Conservation (phyloP, 176 grass and related monocot species). For the bread wheat (Triticum aestivum) region IWGSC_CS_RefSeq_v2.1 NC_057799.1:406266660-406267159, state of each 20-base stretch:
- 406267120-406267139: not conserved
- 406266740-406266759: not conserved
- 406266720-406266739: not conserved
- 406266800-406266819: not conserved
- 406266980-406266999: not conserved
- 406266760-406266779: not conserved
- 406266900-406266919: not conserved
- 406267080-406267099: not conserved
- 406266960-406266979: constrained; percentile 3
- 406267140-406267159: not conserved
- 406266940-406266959: not conserved
- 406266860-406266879: not conserved
- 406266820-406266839: not conserved
- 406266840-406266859: not conserved
- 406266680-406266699: constrained; percentile 9
- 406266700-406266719: not conserved
- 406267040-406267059: not conserved
- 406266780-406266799: not conserved
- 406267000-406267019: constrained; percentile 3
- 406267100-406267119: not conserved
- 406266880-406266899: constrained; percentile 9
- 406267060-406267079: not conserved
- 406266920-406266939: not conserved
- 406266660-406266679: not conserved
- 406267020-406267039: constrained; percentile 5